Evolutionary conservation across 108 stramenopile genomes (phyloP), one percentile per base, ranked within the genome.

Genomic region (Stephanodiscus triporus): DNA sequence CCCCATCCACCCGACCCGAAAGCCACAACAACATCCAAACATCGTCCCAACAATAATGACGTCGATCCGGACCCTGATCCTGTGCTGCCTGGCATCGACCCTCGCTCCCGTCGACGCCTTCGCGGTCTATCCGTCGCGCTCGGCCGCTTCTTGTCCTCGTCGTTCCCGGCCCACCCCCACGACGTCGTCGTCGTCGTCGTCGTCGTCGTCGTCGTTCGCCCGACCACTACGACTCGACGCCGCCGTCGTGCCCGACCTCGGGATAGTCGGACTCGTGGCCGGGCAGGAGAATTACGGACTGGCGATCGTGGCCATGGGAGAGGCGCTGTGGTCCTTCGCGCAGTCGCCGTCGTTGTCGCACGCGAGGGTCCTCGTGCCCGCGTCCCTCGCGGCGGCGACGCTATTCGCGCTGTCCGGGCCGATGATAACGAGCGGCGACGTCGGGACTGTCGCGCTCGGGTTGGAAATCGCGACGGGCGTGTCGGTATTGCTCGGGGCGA

Each of bases 261-360:
- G 83, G 58, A 80, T 87, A 9, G 81, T 93, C 26, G 87, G 84
- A 7, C 79, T 95, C n/a, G 95, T 93, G 4, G 80, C 84, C 19
- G 91, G 95, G 24, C 95, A 95, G 75, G 95, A 95, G 78, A 95
- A 86, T 58, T 91, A 91, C 63, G 95, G 95, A 5, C 66, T 95
- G 26, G 95, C 89, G 20, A 62, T 91, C 38, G 95, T 95, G 0
- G 82, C 78, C 4, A 54, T 95, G 13, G 89, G 89, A 10, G 95
- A 95, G 80, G 92, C 88, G 9, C 9, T 93, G 6, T 95, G 89
- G 88, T 90, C 92, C 53, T 95, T 95, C 69, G 45, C 66, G 2
- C 85, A 92, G 64, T 84, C 91, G 22, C 95, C 92, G 0, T 76
- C 79, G 9, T 43, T 91, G 10, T 85, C 82, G n/a, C 81, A 93